phyloP scores from a whole-genome alignment of 2,329 filamentous ascomycete genomes.

The Alternaria triticina region DNA sequence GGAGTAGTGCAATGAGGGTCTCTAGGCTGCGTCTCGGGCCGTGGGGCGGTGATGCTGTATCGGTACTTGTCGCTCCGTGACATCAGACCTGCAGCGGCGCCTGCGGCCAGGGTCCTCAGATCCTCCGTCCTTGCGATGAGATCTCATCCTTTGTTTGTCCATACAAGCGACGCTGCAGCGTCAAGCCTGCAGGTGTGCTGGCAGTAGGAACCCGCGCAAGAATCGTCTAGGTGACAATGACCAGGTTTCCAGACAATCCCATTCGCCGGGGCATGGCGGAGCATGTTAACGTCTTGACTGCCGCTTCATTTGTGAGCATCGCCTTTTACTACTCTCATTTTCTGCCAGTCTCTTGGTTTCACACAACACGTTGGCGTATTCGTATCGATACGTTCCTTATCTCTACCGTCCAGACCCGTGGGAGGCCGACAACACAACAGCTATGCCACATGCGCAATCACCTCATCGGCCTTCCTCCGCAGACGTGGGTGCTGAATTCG shows the following conservation, averaged over 20 bases:
- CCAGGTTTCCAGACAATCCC: slow-evolving; percentile 29
- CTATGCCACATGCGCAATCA: slow-evolving; percentile 41
- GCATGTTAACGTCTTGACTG: slow-evolving; percentile 38
- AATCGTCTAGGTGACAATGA: slow-evolving; percentile 39
- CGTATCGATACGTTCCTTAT: slow-evolving; percentile 23
- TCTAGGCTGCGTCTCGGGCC: slow-evolving; percentile 20
- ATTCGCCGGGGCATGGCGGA: slow-evolving; percentile 23
- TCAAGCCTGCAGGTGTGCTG: slow-evolving; percentile 40
- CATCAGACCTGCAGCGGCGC: slow-evolving; percentile 15
- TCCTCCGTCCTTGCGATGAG: slow-evolving; percentile 13
- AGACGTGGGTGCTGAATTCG: slow-evolving; percentile 26
- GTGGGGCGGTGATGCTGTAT: slow-evolving; percentile 18
- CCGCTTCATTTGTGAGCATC: slow-evolving; percentile 41
- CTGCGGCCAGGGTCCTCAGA: slow-evolving; percentile 3
- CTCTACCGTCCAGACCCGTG: slow-evolving; percentile 19
- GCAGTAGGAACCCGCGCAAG: slow-evolving; percentile 38
- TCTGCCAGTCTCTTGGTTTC: slow-evolving; percentile 34
- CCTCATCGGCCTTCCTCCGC: slow-evolving; percentile 29
- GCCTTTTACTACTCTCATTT: slow-evolving; percentile 23
- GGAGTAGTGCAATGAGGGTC: slow-evolving; percentile 24
- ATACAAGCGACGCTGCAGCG: slow-evolving; percentile 26
- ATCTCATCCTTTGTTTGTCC: slow-evolving; percentile 37
- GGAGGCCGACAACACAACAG: slow-evolving; percentile 35
- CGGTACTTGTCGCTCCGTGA: slow-evolving; percentile 20
- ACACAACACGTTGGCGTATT: slow-evolving; percentile 38